Percentiles rank a stretch among this genome's conserved stretches.
Conservation (phyloP, 2,329 filamentous ascomycete species). For the Neonectria magnoliae region DNA sequence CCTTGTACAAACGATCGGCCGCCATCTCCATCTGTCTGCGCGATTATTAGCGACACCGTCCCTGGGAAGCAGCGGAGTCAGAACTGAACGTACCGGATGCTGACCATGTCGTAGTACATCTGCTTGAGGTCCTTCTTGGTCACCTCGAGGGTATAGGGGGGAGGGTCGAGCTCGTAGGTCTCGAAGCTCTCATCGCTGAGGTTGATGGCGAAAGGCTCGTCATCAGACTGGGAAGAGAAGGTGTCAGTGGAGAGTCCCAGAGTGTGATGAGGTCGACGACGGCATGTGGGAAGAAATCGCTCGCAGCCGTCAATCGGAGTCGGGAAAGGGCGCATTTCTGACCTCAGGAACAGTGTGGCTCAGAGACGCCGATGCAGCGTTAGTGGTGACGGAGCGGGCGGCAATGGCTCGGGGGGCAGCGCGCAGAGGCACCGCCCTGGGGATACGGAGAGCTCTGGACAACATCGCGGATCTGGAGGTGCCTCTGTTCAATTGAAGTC, state of each 20-base stretch:
- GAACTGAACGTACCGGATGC: slow-evolving; percentile 75
- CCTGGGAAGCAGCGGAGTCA: not conserved
- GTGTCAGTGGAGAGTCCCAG: slow-evolving; percentile 29
- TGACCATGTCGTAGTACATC: slow-evolving; percentile 99
- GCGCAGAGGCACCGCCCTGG: slow-evolving; percentile 69
- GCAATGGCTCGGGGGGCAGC: slow-evolving; percentile 57
- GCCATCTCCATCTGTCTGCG: slow-evolving; percentile 99
- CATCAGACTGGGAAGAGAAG: slow-evolving; percentile 75
- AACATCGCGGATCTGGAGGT: slow-evolving; percentile 65
- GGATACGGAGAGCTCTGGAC: slow-evolving; percentile 73
- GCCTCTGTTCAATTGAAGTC: slow-evolving; percentile 47
- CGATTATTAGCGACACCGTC: slow-evolving; percentile 43
- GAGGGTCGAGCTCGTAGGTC: slow-evolving; percentile 98
- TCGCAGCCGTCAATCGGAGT: slow-evolving; percentile 16
- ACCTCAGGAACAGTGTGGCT: slow-evolving; percentile 74
- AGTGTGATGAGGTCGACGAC: not conserved
- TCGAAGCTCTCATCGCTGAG: slow-evolving; percentile 99
- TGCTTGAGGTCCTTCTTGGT: slow-evolving; percentile 99
- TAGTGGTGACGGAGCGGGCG: slow-evolving; percentile 87
- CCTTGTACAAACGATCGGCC: slow-evolving; percentile 98
- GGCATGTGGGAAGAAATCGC: slow-evolving; percentile 8
- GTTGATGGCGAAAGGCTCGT: slow-evolving; percentile 89
- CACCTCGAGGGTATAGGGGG: slow-evolving; percentile 88
- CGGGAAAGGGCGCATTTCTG: slow-evolving; percentile 45
- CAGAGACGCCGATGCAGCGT: slow-evolving; percentile 91